Evolutionary conservation across 139 green algal species (phyloP), one percentile per base, ranked within the genome.

Genomic region (Chlamydomonas schloesseri): DNA sequence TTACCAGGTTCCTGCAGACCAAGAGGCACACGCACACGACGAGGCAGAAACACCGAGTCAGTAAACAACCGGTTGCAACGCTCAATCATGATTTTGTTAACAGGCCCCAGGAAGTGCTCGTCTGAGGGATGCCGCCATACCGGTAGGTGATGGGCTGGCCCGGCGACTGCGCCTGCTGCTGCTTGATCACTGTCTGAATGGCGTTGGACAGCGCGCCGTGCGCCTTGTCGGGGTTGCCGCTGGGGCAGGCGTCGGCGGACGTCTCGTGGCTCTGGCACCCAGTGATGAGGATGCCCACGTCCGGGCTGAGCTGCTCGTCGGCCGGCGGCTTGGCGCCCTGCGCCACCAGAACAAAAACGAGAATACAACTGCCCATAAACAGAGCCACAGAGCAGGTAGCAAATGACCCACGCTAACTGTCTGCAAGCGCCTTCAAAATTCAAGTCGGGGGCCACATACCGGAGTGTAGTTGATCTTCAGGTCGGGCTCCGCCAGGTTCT

Each of bases 171-270:
- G 89, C 33, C 47, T 88, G 81, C 71, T 93, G 89, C 26, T 84
- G 55, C 10, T 81, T 76, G 14, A 94, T 58, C 1, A 93, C 88
- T 0, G 91, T 95, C 18, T 82, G 78, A 17, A 96, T 86, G 36
- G 90, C 87, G 64, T 95, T 94, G 75, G 85, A 94, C 57, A 96
- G 89, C 28, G 93, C 93, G 50, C 93, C 93, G 81, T 92, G 94
- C 15, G 93, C 91, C 64, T 94, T 86, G 31, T 57, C 33, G 14
- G 91, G 82, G 88, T 94, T 82, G 31, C 92, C 92, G 67, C 57
- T 86, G 60, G 93, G 93, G 88, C 92, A 95, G 0, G 92, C 92
- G 58, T 96, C 94, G 0, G 94, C 94, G 36, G 67, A 88, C 28
- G 92, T 96, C 89, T 96, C 93, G 29, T 94, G 53, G 37, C 85